Evolutionary conservation across 305 asterid genomes (phyloP), one percentile per base, ranked within the genome.

Genomic region (Salvia sclarea): DNA sequence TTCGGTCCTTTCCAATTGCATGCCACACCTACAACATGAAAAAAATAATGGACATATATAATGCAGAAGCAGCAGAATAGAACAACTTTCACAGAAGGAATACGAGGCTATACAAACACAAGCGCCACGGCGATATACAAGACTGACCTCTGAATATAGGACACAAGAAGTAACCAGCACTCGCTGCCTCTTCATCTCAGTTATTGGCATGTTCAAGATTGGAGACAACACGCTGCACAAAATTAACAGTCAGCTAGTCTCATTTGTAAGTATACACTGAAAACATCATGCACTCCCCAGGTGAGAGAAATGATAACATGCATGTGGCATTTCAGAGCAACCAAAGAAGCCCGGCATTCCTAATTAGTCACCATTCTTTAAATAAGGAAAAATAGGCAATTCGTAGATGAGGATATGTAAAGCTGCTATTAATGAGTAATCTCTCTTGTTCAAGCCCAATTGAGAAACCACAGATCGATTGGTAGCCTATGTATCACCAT

Each of bases 111-210:
- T 28, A 55, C 45, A 60, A 73, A 73, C 64, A 68, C 17, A 47
- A 70, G 47, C 59, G 47, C 59, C 62, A 35, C 57, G 74, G 68
- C 58, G 28, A 58, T 64, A 66, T 43, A 40, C 61, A 74, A 81
- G 60, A 78, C 91, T 73, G 73, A 95, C 99, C 98, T 94, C 99
- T 59, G 99, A 89, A 80, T 86, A 95, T 43, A 95, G 84, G 77
- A 89, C 80, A 78, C 97, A 95, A 66, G 98, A 91, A 33, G 99
- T 95, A 73, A 89, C 99, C 92, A 95, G 77, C 68, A 95, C 99
- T 60, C 99, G 84, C 78, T 91, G 99, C 76, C 99, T 86, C 86
- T 86, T 95, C 62, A 83, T 86, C 94, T 95, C 98, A 25, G 98
- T 79, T 71, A 95, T 78, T 69, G 97, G 95, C 95, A 86, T 89